phyloP scores from a whole-genome alignment of 768 basidiomycete species.

The Multifurca ochricompacta region DNA sequence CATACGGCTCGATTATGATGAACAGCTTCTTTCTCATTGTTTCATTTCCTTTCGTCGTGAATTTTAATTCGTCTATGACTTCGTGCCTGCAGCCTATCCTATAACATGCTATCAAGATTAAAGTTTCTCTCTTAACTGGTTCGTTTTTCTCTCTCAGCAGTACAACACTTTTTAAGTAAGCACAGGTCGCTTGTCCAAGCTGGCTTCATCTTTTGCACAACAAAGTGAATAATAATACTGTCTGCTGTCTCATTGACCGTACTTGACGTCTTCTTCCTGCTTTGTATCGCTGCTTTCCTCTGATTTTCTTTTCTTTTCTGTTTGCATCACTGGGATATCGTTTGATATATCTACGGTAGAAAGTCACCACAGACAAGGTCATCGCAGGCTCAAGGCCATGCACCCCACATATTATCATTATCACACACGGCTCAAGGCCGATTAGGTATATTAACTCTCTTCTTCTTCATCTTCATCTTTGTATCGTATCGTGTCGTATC shows the following conservation, averaged over 20 bases:
- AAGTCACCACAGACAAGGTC: constrained; percentile 4
- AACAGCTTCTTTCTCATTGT: not conserved
- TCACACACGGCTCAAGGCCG: constrained; percentile 22
- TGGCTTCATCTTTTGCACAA: not conserved
- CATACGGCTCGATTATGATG: not conserved
- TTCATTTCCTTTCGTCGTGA: not conserved
- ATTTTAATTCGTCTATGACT: not conserved
- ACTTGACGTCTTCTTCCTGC: not conserved
- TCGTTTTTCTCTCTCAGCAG: not conserved
- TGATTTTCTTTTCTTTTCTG: constrained; percentile 2
- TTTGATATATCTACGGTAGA: constrained; percentile 21
- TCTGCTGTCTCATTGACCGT: not conserved
- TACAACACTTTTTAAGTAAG: not conserved
- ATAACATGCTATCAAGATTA: not conserved
- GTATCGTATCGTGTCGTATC: too few species aligned
- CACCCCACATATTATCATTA: constrained; percentile 20
- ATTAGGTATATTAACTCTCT: too few species aligned
- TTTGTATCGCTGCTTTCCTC: constrained; percentile 3
- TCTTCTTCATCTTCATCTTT: constrained; percentile 15
- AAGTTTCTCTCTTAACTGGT: constrained; percentile 1
- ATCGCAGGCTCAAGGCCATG: constrained; percentile 19
- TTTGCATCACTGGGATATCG: constrained; percentile 13
- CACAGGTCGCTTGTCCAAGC: not conserved
- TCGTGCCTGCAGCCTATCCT: not conserved
- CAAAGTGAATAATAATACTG: not conserved